Base-by-base conservation (phyloP, 345 rosid genomes). In the Combretum micranthum region DNA sequence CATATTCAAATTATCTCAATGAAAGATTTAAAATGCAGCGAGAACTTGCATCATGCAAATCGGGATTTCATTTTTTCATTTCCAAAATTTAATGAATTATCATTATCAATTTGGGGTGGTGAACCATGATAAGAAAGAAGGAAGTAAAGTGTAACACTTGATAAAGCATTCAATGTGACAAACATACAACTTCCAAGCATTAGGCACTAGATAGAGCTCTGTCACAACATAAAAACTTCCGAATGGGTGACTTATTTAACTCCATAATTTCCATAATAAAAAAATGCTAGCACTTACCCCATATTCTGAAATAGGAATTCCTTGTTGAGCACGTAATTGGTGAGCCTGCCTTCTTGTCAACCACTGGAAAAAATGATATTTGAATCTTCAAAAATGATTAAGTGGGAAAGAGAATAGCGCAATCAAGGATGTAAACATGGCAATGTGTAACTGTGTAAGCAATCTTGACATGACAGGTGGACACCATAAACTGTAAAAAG, bases 261-360 rank as follows among this genome's bases (percentile, higher is more conserved):
- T 32, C 9, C 1, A 11, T 32, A 4, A 32, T 32, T 32, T 32
- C 39, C 39, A 21, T 57, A 2, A 16, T 20, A 1, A 20, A 14
- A 18, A 14, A 15, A 23, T 13, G 46, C 50, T 23, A 44, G 22
- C 52, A 75, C 72, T 71, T 75, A 94, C 99, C 84, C 97, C 96
- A 49, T 77, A 83, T 79, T 94, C 99, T 66, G 99, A 94, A 53
- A 83, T 62, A 20, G 95, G 96, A 74, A 90, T 87, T 45, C 99
- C 97, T 77, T 94, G 96, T 68, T 90, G 97, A 52, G 95, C 96
- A 57, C 96, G 96, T 47, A 87, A 43, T 18, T 75, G 43, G 22
- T 82, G 99, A 13, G 95, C 97, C 48, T 87, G 79, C 72, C 97
- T 90, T 69, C 97, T 75, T 54, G 82, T 76, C 69, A 81, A 50